Percentiles rank a stretch among this genome's conserved stretches.
phyloP scores from a whole-genome alignment of 1,139 yeast species.

The Hemisphaericaspora lyxosophila region DNA sequence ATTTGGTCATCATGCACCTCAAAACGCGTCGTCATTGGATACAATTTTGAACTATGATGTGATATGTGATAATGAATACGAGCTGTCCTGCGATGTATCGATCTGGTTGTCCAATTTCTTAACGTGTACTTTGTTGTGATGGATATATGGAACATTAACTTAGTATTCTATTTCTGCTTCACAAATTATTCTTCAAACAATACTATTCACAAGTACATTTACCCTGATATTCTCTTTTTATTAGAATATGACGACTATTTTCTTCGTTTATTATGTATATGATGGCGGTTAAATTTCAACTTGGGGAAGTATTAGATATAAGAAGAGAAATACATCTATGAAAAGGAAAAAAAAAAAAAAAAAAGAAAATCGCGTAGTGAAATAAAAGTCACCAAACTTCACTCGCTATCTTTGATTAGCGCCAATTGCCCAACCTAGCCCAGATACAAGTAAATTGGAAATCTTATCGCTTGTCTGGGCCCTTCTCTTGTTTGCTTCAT shows the following conservation, averaged over 20 bases:
- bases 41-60: neutral
- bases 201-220: too few relatives aligned
- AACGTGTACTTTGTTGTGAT: neutral
- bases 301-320: too few relatives aligned
- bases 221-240: too few relatives aligned
- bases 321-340: too few relatives aligned
- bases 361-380: too few relatives aligned
- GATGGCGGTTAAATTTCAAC: too few relatives aligned
- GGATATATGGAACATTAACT: neutral
- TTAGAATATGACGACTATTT: too few relatives aligned
- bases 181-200: too few relatives aligned
- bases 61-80: neutral
- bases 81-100: neutral
- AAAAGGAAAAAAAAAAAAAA: too few relatives aligned
- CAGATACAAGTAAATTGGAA: slow-evolving; percentile 53
- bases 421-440: slow-evolving; percentile 69
- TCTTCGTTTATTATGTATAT: too few relatives aligned
- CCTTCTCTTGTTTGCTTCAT: slow-evolving; percentile 31
- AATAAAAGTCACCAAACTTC: too few relatives aligned
- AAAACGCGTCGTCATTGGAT: neutral
- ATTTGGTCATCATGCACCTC: neutral
- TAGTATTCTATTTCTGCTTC: too few relatives aligned
- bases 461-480: slow-evolving; percentile 49
- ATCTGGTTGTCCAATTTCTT: neutral
- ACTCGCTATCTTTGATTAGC: slow-evolving; percentile 31